A percentile compares a stretch with the other conserved stretches of the same genome.
These are phyloP conservation scores for Anthracocystis setariae DNA, from an alignment of 1,284 basidiomycete genomes.

Conservation along the genomic window DNA sequence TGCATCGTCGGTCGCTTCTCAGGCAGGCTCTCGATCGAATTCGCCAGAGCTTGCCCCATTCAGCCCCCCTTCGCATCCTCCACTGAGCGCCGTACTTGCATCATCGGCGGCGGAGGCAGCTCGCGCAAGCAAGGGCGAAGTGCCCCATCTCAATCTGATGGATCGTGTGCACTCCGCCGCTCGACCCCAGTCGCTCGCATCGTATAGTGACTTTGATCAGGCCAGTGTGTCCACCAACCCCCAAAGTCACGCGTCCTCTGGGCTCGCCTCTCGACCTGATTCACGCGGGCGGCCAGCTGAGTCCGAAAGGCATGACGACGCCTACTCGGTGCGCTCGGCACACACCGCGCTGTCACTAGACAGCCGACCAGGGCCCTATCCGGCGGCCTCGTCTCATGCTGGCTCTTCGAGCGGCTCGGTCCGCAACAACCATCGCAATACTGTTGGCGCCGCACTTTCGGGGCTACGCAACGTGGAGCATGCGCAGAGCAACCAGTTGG, in stretches of 20 bases:
- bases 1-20: constrained; percentile 60
- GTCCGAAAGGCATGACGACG: constrained; percentile 36
- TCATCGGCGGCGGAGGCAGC: constrained; percentile 28
- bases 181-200: constrained; percentile 38
- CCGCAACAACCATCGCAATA: constrained; percentile 26
- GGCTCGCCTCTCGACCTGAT: constrained; percentile 27
- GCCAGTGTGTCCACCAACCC: constrained; percentile 45
- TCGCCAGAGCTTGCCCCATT: constrained; percentile 45
- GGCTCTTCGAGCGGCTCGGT: constrained; percentile 32
- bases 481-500: constrained; percentile 68
- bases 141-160: constrained; percentile 42
- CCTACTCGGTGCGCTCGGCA: constrained; percentile 38
- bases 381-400: constrained; percentile 48
- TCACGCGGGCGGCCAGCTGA: constrained; percentile 28
- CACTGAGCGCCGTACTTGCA: constrained; percentile 11
- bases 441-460: constrained; percentile 27
- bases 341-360: constrained; percentile 57
- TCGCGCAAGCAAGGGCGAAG: constrained; percentile 16
- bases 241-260: constrained; percentile 44
- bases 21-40: constrained; percentile 61
- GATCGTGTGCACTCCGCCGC: constrained; percentile 32
- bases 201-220: constrained; percentile 37
- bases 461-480: constrained; percentile 61
- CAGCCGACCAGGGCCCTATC: constrained; percentile 50
- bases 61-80: constrained; percentile 13